A percentile compares a stretch with the other conserved stretches of the same genome.
Conservation (phyloP, 2,329 filamentous ascomycete species). For the Chrysosporium queenslandicum region DNA sequence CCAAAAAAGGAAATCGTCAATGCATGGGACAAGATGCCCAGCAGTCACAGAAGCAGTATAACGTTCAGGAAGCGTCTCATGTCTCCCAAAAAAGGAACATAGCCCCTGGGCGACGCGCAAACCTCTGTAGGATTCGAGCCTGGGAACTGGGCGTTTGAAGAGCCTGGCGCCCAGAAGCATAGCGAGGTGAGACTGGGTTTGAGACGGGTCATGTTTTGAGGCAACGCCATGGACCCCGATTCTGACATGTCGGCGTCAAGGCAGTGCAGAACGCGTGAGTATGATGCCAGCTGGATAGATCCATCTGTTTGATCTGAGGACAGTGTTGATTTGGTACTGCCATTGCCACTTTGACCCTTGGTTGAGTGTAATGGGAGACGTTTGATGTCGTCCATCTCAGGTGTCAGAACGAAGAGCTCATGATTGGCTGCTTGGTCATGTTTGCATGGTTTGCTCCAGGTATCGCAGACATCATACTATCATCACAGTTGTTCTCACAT, state of each 20-base stretch:
- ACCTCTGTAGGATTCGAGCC: neutral
- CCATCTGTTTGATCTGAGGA: neutral
- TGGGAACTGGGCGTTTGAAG: too few species aligned
- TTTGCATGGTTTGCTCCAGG: too few species aligned
- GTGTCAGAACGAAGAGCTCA: too few species aligned
- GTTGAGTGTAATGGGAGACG: neutral
- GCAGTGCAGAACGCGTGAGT: neutral
- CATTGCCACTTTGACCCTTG: neutral
- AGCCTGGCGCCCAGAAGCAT: too few species aligned
- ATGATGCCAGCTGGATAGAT: too few species aligned
- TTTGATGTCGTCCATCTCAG: too few species aligned
- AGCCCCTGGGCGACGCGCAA: neutral
- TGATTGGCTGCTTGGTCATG: too few species aligned
- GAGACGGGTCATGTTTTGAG: neutral
- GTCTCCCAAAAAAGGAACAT: neutral
- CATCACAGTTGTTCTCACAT: too few species aligned
- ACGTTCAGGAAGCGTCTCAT: neutral
- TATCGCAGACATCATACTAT: too few species aligned
- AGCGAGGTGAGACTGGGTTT: neutral
- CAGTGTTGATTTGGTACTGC: neutral
- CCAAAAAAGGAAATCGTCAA: conserved; percentile 1
- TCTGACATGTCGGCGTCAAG: neutral
- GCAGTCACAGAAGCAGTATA: neutral
- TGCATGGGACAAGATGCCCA: neutral
- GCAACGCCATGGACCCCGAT: neutral